Conservation (phyloP, 352 stramenopile species). For the Pythium graminicola region DNA sequence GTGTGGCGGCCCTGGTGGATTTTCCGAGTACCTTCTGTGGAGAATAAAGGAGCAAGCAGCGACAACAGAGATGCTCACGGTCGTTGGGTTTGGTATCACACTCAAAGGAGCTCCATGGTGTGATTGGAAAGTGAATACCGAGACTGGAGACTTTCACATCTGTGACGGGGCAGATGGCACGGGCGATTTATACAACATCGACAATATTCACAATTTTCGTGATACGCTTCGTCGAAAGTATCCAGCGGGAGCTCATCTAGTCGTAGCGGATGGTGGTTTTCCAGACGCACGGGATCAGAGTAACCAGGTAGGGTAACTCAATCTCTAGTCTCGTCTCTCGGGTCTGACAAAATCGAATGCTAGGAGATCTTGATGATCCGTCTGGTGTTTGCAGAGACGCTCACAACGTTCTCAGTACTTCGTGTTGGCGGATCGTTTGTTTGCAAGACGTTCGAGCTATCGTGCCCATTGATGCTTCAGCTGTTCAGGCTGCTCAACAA, state of each 20-base stretch:
- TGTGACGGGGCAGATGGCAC: conserved; percentile 68
- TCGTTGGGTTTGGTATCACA: conserved; percentile 59
- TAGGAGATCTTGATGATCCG: conserved; percentile 61
- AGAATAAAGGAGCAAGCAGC: not conserved
- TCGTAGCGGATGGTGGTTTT: conserved; percentile 70
- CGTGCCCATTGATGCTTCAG: conserved; percentile 48
- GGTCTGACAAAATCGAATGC: too few species aligned
- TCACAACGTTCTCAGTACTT: conserved; percentile 56
- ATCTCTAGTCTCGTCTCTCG: too few species aligned
- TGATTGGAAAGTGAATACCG: conserved; percentile 25
- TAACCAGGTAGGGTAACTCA: conserved; percentile 40
- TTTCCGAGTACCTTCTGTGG: conserved; percentile 79
- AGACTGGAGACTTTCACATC: conserved; percentile 29
- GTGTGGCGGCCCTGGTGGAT: conserved; percentile 71
- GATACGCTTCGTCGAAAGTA: conserved; percentile 28
- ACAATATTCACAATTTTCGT: conserved; percentile 53
- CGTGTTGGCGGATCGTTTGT: conserved; percentile 45
- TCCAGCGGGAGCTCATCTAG: conserved; percentile 41
- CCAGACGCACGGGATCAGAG: conserved; percentile 49
- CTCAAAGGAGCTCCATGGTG: conserved; percentile 38
- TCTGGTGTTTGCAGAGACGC: conserved; percentile 49
- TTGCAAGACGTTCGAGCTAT: conserved; percentile 78
- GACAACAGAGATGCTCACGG: not conserved
- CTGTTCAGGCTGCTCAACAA: conserved; percentile 59
- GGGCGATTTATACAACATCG: conserved; percentile 51